These are phyloP conservation scores for Ogataea glucozyma DNA, from an alignment of 805 yeast genomes.

Conservation along the genomic window DNA sequence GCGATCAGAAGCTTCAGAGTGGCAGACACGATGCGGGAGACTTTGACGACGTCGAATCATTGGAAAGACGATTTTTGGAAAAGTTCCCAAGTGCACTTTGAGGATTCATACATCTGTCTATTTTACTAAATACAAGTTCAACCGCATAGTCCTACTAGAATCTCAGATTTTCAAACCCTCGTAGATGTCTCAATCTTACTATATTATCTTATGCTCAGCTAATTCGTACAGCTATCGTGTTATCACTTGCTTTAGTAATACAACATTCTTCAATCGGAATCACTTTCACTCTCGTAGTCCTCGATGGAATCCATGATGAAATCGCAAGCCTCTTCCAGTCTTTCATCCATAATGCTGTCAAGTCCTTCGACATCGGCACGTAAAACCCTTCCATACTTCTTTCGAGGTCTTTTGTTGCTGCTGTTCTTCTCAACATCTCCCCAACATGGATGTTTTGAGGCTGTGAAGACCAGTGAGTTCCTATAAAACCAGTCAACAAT, in stretches of 20 bases:
- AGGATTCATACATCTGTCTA: not conserved
- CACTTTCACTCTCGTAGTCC: constrained; percentile 52
- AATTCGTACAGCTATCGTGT: too few relatives aligned
- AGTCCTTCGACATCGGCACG: constrained; percentile 72
- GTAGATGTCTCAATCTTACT: not conserved
- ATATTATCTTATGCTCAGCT: too few relatives aligned
- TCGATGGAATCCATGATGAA: constrained; percentile 79
- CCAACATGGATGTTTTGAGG: constrained; percentile 80
- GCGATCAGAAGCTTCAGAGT: constrained; percentile 11
- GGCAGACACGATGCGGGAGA: constrained; percentile 17
- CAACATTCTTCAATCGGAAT: constrained; percentile 17
- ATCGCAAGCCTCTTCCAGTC: constrained; percentile 83
- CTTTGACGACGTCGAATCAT: constrained; percentile 51
- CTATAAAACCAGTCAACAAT: constrained; percentile 90
- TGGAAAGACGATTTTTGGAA: constrained; percentile 56
- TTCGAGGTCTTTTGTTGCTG: constrained; percentile 69
- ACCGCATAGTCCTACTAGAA: constrained; percentile 1
- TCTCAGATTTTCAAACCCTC: not conserved
- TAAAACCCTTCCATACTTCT: constrained; percentile 87
- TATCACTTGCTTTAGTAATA: constrained; percentile 2
- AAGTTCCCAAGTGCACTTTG: constrained; percentile 62
- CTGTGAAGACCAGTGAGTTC: constrained; percentile 80
- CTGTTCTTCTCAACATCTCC: constrained; percentile 41
- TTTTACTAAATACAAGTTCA: not conserved
- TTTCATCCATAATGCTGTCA: constrained; percentile 73